phyloP scores from a whole-genome alignment of 306 rosid genomes.

The Citrullus mucosospermus region DNA sequence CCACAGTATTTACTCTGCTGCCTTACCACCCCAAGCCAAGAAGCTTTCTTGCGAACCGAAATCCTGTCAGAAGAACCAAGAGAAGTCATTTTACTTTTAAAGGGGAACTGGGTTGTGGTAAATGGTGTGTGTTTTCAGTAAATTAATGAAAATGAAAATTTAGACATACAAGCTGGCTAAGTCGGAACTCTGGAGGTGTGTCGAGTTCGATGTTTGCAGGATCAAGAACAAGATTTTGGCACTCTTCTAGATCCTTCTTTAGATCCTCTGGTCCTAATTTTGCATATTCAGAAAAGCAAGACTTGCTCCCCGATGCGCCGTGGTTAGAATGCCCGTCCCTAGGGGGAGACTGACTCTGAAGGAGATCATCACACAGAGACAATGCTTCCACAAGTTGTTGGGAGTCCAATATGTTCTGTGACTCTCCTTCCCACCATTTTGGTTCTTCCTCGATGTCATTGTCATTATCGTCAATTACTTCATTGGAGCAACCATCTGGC shows the following conservation, averaged over 20 bases:
- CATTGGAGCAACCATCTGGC: background rate
- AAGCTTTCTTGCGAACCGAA: slow-evolving; percentile 9
- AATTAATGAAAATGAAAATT: background rate
- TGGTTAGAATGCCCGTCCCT: slow-evolving; percentile 19
- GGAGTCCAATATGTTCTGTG: slow-evolving; percentile 62
- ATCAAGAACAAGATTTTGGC: slow-evolving; percentile 50
- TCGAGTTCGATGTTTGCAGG: slow-evolving; percentile 44
- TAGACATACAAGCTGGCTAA: slow-evolving; percentile 66
- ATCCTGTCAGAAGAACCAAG: background rate
- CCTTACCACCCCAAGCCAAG: slow-evolving; percentile 6
- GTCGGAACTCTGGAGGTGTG: slow-evolving; percentile 55
- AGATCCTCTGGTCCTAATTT: slow-evolving; percentile 54
- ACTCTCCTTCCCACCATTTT: slow-evolving; percentile 80
- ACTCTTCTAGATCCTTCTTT: slow-evolving; percentile 71
- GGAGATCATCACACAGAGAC: slow-evolving; percentile 53
- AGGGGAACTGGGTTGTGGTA: background rate
- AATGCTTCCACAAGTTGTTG: slow-evolving; percentile 76
- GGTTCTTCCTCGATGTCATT: slow-evolving; percentile 37
- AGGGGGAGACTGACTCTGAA: slow-evolving; percentile 69
- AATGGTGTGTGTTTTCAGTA: background rate
- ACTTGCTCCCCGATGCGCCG: slow-evolving; percentile 23
- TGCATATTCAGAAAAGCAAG: slow-evolving; percentile 49
- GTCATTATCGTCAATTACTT: slow-evolving; percentile 12
- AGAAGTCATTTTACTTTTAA: background rate
- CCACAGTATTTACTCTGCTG: background rate